Base-by-base conservation (phyloP, 1,284 basidiomycete species). In the Lentinus polychrous region DNA sequence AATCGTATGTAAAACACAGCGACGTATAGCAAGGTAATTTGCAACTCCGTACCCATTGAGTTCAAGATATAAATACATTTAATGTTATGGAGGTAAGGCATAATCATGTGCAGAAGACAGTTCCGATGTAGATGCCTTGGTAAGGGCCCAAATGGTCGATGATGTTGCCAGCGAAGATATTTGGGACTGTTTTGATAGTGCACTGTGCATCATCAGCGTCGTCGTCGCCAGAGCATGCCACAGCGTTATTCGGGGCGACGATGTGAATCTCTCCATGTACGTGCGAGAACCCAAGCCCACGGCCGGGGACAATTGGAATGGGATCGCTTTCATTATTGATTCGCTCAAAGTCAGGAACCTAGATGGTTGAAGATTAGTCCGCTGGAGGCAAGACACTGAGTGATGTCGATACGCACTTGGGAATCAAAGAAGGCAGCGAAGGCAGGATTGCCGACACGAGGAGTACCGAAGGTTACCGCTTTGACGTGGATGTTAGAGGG, bases 141-240 rank as follows among this genome's bases (percentile, higher is more conserved):
- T 79, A 80, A 2, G 76, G 76, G 1, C 78, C 76, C 49, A 79
- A 55, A 59, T 81, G 78, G 55, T 80, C 52, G 6, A 73, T 47
- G 49, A 77, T 64, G 49, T 75, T 57, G 14, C 74, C 69, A 2
- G 56, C 57, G 2, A 71, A 45, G 32, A 79, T 61, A 55, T 67
- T 71, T 2, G 73, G 71, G 15, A 77, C 75, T 8, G 69, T 69
- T 49, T 56, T 49, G 49, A 73, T 70, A 23, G 69, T 71, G 57
- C 77, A 79, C 42, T 69, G 55, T 3, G 62, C 14, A 51, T 77
- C 76, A n/a, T 62, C 68, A 3, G 68, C 68, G 49, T 78, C 66
- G 55, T 81, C 78, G 51, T 73, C 58, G 1, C 59, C 64, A 2
- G 60, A 47, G 55, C 70, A 72, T 27, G 64, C 45, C 8, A 66